Percentiles rank a stretch among this genome's conserved stretches.
These are phyloP conservation scores for Amphicarpaea edgeworthii DNA, from an alignment of 306 rosid genomes.

Conservation along the genomic window DNA sequence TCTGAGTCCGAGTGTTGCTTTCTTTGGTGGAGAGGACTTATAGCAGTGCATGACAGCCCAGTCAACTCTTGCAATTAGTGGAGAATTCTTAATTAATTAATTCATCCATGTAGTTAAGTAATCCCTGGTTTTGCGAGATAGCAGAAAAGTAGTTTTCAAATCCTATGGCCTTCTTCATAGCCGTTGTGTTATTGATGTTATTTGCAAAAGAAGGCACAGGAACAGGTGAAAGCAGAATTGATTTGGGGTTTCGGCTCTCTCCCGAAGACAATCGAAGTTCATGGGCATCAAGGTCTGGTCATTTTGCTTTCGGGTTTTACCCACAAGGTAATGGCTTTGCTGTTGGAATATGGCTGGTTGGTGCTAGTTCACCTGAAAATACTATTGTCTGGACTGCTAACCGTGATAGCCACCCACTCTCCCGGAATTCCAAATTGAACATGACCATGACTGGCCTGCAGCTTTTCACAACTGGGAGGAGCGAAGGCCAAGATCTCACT, in stretches of 20 bases:
- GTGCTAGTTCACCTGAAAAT: not conserved
- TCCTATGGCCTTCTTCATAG: slow-evolving; percentile 43
- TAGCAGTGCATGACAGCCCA: no score
- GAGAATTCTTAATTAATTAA: no score
- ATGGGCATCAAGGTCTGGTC: slow-evolving; percentile 51
- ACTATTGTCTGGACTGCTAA: slow-evolving; percentile 53
- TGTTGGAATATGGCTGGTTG: slow-evolving; percentile 50
- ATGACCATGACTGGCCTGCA: slow-evolving; percentile 28
- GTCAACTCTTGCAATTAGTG: no score
- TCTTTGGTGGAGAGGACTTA: no score
- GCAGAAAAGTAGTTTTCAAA: not conserved
- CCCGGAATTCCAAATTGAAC: slow-evolving; percentile 17
- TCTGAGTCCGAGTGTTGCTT: no score
- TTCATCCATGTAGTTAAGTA: no score
- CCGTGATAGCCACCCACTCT: slow-evolving; percentile 2
- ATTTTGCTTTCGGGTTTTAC: slow-evolving; percentile 55
- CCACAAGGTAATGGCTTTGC: slow-evolving; percentile 33
- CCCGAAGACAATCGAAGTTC: slow-evolving; percentile 7
- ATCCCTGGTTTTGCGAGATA: no score
- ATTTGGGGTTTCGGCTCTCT: slow-evolving; percentile 10
- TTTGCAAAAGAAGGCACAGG: not conserved
- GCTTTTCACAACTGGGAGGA: not conserved
- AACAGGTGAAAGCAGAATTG: not conserved
- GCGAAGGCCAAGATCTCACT: not conserved
- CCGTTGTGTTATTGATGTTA: not conserved